Percentiles rank a stretch among this genome's conserved stretches.
Conservation (phyloP, 345 rosid species). For the Linum trigynum region DNA sequence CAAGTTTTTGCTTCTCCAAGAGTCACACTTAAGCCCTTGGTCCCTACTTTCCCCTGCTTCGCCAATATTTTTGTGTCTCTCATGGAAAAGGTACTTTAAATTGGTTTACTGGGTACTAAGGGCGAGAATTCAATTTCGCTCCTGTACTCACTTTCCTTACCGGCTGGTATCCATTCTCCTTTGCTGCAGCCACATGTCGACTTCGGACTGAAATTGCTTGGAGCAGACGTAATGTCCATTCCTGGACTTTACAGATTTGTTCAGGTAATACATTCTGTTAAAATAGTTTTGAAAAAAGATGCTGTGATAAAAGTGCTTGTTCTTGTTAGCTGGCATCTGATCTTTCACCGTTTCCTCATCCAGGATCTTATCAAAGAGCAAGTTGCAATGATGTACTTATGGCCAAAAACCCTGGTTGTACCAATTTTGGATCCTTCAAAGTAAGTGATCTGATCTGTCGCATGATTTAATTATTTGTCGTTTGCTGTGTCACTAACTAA, state of each 20-base stretch:
- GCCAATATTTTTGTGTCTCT: constrained; percentile 80
- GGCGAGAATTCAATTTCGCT: neutral
- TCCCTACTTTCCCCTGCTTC: constrained; percentile 92
- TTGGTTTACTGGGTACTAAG: neutral
- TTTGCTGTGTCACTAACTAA: neutral
- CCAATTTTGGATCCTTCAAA: constrained; percentile 68
- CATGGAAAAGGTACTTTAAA: constrained; percentile 71
- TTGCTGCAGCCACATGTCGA: constrained; percentile 81
- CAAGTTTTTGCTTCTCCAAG: constrained; percentile 36
- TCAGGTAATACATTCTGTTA: constrained; percentile 42
- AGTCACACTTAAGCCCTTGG: constrained; percentile 88
- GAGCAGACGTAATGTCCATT: constrained; percentile 97
- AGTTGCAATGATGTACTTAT: constrained; percentile 87
- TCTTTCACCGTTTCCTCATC: constrained; percentile 4
- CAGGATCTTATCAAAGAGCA: constrained; percentile 94
- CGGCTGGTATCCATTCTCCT: neutral
- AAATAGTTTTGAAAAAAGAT: neutral
- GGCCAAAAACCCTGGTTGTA: constrained; percentile 85
- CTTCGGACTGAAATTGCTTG: constrained; percentile 86
- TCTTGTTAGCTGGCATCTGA: neutral
- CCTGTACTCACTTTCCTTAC: neutral
- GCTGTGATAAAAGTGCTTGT: neutral
- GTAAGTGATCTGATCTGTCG: constrained; percentile 28
- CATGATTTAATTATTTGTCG: neutral
- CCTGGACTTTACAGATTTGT: constrained; percentile 90